phyloP scores from a whole-genome alignment of 371 early-diverging fungal genomes.

The Ecytonucleospora hepatopenaei region DNA sequence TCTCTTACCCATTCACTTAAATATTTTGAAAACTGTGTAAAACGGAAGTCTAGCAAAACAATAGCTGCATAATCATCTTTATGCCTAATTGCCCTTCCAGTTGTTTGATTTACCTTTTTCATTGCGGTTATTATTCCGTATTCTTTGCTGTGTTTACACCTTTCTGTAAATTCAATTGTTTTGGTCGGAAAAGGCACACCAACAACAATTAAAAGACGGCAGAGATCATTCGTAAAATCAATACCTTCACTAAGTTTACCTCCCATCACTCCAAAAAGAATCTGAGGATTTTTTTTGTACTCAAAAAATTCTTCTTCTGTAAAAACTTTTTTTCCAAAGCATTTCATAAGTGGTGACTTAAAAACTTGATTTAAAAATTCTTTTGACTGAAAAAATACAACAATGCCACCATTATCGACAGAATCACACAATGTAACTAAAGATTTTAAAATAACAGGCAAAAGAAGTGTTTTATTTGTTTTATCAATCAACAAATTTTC shows the following conservation, averaged over 20 bases:
- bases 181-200: slow-evolving; percentile 73
- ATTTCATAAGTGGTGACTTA: slow-evolving; percentile 43
- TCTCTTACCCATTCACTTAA: slow-evolving; percentile 47
- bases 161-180: slow-evolving; percentile 63
- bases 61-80: slow-evolving; percentile 65
- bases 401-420: slow-evolving; percentile 46
- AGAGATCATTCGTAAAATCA: slow-evolving; percentile 61
- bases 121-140: slow-evolving; percentile 58
- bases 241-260: slow-evolving; percentile 93
- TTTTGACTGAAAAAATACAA: slow-evolving; percentile 54
- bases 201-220: slow-evolving; percentile 63
- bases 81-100: slow-evolving; percentile 76
- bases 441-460: slow-evolving; percentile 24
- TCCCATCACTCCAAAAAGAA: slow-evolving; percentile 80
- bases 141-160: slow-evolving; percentile 33
- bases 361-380: not conserved
- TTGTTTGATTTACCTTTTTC: slow-evolving; percentile 81
- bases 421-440: slow-evolving; percentile 26
- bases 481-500: slow-evolving; percentile 63
- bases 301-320: slow-evolving; percentile 47
- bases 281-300: slow-evolving; percentile 54
- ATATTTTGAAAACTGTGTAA: slow-evolving; percentile 33
- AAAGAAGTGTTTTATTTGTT: slow-evolving; percentile 58
- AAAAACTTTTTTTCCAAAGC: slow-evolving; percentile 15
- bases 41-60: slow-evolving; percentile 60